These are phyloP conservation scores for Torulaspora pretoriensis DNA, from an alignment of 1,139 yeast genomes.

Conservation along the genomic window DNA sequence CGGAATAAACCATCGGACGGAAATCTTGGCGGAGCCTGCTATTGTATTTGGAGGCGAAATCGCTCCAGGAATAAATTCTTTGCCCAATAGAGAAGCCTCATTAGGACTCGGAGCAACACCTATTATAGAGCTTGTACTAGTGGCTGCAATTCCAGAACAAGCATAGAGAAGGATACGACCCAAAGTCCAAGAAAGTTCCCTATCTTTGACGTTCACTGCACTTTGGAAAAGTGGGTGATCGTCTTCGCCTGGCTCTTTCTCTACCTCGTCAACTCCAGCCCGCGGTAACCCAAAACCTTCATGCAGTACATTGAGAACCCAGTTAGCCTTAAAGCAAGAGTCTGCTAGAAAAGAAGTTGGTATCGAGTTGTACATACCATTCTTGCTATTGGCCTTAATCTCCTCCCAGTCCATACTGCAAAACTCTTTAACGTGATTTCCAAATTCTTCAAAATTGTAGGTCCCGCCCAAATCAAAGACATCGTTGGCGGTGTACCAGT, in stretches of 20 bases:
- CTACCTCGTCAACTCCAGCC: conserved; percentile 40
- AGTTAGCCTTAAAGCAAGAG: conserved; percentile 78
- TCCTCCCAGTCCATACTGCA: conserved; percentile 64
- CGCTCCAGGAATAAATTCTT: conserved; percentile 40
- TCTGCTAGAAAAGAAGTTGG: conserved; percentile 48
- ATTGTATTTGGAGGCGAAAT: background rate
- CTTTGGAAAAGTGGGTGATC: conserved; percentile 57
- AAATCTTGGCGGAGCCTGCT: background rate
- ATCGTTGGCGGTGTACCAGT: conserved; percentile 84
- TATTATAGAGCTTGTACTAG: conserved; percentile 28
- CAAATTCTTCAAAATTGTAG: conserved; percentile 60
- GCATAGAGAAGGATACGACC: conserved; percentile 60
- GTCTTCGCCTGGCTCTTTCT: conserved; percentile 29
- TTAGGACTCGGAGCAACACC: conserved; percentile 54
- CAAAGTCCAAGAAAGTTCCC: conserved; percentile 63
- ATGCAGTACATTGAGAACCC: conserved; percentile 73
- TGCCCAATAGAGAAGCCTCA: conserved; percentile 36
- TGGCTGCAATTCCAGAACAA: conserved; percentile 46
- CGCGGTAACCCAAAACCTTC: conserved; percentile 77
- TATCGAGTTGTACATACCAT: conserved; percentile 44
- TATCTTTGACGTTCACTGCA: conserved; percentile 54
- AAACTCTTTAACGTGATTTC: conserved; percentile 54
- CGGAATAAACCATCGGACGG: background rate
- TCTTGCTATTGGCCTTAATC: conserved; percentile 46
- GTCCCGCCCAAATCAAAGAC: conserved; percentile 75